These are phyloP conservation scores for Yamadazyma membranifaciens DNA, from an alignment of 1,139 yeast species.

Conservation along the genomic window DNA sequence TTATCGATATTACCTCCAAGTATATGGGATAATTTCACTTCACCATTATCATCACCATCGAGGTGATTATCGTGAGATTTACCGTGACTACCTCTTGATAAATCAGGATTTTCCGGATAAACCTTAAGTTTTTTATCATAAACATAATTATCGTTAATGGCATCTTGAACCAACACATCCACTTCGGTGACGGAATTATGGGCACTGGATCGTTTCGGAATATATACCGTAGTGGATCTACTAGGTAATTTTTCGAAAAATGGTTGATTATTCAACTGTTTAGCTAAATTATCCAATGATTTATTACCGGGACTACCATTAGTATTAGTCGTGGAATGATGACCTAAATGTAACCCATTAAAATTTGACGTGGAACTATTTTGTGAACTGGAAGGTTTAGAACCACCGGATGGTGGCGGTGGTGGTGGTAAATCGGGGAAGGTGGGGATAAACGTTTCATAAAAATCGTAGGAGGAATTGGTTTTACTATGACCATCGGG, in stretches of 20 bases:
- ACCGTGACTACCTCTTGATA: neutral
- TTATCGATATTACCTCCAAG: constrained; percentile 14
- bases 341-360: neutral
- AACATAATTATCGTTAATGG: constrained; percentile 36
- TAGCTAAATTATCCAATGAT: constrained; percentile 41
- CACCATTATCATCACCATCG: neutral
- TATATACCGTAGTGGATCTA: constrained; percentile 31
- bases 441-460: constrained; percentile 44
- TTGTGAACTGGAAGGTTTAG: constrained; percentile 5
- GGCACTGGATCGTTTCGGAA: constrained; percentile 15
- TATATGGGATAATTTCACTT: constrained; percentile 10
- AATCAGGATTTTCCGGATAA: neutral
- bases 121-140: constrained; percentile 11
- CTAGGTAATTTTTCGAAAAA: constrained; percentile 36
- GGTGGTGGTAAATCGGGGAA: constrained; percentile 14
- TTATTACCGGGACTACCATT: constrained; percentile 8
- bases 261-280: constrained; percentile 36
- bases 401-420: neutral
- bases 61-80: neutral
- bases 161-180: constrained; percentile 22
- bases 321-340: constrained; percentile 6
- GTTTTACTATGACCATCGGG: constrained; percentile 14
- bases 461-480: constrained; percentile 40
- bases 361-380: constrained; percentile 5
- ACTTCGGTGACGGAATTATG: constrained; percentile 21